Percentiles rank a stretch among this genome's conserved stretches.
These are phyloP conservation scores for Mucor mucedo DNA, from an alignment of 371 early-diverging fungal genomes.

Conservation along the genomic window DNA sequence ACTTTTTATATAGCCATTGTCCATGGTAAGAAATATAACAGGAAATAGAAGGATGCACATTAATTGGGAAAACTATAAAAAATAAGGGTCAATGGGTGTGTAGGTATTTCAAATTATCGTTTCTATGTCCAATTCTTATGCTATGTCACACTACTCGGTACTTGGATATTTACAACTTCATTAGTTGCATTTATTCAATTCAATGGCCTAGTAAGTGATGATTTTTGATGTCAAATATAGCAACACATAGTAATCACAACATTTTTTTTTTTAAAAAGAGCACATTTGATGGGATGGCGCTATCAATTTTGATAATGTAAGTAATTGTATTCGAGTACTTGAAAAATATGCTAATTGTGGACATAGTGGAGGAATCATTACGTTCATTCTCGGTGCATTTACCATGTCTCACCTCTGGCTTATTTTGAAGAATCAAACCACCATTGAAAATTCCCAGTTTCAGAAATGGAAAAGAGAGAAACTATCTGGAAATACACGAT, in stretches of 20 bases:
- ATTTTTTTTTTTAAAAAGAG: constrained; percentile 8
- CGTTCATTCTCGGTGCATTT: constrained; percentile 42
- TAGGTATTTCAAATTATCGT: constrained; percentile 58
- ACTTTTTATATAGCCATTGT: constrained; percentile 50
- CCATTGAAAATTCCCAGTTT: constrained; percentile 50
- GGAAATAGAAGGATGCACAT: background rate
- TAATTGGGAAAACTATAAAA: background rate
- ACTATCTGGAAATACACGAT: constrained; percentile 7
- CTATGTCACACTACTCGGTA: constrained; percentile 40
- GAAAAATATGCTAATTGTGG: background rate
- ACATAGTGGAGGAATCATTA: constrained; percentile 32
- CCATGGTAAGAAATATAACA: constrained; percentile 45
- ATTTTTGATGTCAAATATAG: background rate
- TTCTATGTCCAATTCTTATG: constrained; percentile 57
- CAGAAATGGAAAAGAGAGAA: constrained; percentile 34
- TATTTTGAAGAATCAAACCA: constrained; percentile 52
- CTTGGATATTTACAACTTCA: constrained; percentile 41
- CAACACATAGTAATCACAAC: background rate
- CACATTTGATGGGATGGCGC: constrained; percentile 32
- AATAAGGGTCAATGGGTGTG: constrained; percentile 58
- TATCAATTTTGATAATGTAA: constrained; percentile 39
- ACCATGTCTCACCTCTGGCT: constrained; percentile 53
- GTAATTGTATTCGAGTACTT: background rate
- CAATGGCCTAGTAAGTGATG: constrained; percentile 29
- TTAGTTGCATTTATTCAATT: constrained; percentile 36